Conservation (phyloP, 257 asterid species). For the Petunia axillaris region DNA sequence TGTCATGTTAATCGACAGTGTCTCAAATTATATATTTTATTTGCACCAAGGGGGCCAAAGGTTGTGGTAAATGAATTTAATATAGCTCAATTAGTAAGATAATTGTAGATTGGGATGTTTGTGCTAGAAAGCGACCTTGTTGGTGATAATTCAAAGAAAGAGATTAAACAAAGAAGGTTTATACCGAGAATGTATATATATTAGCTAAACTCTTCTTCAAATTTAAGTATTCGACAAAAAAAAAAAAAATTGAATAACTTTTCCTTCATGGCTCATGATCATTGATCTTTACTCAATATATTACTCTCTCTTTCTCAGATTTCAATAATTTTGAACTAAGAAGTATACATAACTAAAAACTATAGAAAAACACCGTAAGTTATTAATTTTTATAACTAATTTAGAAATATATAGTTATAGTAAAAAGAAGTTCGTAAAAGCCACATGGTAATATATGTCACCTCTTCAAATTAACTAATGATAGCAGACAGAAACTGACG, state of each 20-base stretch:
- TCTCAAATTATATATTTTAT: not conserved
- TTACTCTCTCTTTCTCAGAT: not conserved
- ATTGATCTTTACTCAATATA: not conserved
- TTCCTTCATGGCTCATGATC: not conserved
- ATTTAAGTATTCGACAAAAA: no score
- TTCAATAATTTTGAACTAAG: no score
- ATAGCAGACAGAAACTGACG: not conserved
- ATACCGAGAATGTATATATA: no score
- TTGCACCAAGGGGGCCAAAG: not conserved
- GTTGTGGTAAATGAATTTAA: slow-evolving; percentile 7
- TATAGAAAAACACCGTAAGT: no score
- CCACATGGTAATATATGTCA: not conserved
- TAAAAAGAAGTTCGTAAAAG: no score
- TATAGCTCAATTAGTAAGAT: not conserved
- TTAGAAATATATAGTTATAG: no score
- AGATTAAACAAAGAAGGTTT: not conserved
- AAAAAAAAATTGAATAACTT: not conserved
- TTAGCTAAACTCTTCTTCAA: no score
- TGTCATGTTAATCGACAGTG: not conserved
- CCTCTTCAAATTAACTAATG: not conserved
- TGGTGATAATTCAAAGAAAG: not conserved
- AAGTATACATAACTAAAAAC: no score
- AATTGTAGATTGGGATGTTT: not conserved
- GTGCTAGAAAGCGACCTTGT: not conserved
- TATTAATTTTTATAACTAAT: no score